Evolutionary conservation across 495 filamentous ascomycete genomes (phyloP).

Genomic region (Terfezia claveryi): DNA sequence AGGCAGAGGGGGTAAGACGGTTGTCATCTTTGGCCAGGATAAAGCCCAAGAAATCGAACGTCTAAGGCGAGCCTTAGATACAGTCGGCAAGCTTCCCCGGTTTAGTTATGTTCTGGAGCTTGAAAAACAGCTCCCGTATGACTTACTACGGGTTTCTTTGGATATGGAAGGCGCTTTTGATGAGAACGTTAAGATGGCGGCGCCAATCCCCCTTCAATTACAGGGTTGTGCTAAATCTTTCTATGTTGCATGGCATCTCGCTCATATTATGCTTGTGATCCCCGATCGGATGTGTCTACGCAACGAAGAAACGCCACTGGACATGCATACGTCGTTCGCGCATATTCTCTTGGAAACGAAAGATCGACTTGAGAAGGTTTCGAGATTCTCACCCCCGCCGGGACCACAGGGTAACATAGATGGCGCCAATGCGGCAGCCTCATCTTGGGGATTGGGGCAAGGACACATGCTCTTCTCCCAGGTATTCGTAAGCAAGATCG

Average conservation of each 20-base stretch:
- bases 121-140: neutral
- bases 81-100: constrained; percentile 11
- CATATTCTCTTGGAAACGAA: constrained; percentile 14
- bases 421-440: neutral
- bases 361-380: constrained; percentile 4
- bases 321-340: constrained; percentile 11
- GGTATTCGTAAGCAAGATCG: constrained; percentile 8
- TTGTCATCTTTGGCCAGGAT: constrained; percentile 9
- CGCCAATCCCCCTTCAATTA: constrained; percentile 6
- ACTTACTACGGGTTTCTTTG: constrained; percentile 2
- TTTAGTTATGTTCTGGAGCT: constrained; percentile 11
- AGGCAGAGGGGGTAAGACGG: constrained; percentile 3
- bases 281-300: constrained; percentile 13
- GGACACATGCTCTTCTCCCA: constrained; percentile 3
- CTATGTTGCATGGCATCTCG: constrained; percentile 15
- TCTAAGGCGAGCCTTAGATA: constrained; percentile 11
- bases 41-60: constrained; percentile 5
- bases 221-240: constrained; percentile 15
- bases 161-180: neutral
- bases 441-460: neutral
- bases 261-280: constrained; percentile 11
- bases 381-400: neutral
- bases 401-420: neutral
- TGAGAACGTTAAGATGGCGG: constrained; percentile 1
- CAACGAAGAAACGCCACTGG: constrained; percentile 14